These are phyloP conservation scores for Fusarium sp. DNA, from an alignment of 2,329 filamentous ascomycete genomes.

Conservation along the genomic window DNA sequence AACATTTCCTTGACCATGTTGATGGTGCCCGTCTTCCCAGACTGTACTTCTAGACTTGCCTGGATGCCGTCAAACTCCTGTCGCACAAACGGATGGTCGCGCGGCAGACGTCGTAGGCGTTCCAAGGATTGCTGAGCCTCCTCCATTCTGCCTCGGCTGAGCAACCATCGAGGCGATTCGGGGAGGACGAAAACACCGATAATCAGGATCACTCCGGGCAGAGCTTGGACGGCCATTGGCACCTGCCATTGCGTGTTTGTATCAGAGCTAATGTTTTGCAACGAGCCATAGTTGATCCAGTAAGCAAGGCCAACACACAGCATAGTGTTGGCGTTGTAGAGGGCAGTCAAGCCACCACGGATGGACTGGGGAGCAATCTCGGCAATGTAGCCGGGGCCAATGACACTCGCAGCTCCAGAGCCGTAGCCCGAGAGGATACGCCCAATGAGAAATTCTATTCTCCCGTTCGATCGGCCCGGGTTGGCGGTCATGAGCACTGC, in stretches of 20 bases:
- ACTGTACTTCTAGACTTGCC: background rate
- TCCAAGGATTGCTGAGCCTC: slow-evolving; percentile 1
- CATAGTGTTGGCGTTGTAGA: slow-evolving; percentile 26
- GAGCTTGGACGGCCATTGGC: slow-evolving; percentile 11
- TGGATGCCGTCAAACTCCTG: background rate
- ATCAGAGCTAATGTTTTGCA: slow-evolving; percentile 5
- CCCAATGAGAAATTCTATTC: slow-evolving; percentile 16
- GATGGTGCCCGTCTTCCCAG: background rate
- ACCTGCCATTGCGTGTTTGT: slow-evolving; percentile 13
- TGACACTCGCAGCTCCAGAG: slow-evolving; percentile 22
- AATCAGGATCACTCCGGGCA: slow-evolving; percentile 2
- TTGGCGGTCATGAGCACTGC: slow-evolving; percentile 20
- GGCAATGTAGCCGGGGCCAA: slow-evolving; percentile 18
- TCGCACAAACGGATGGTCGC: background rate
- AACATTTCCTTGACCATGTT: slow-evolving; percentile 15
- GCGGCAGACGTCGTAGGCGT: background rate
- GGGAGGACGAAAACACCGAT: slow-evolving; percentile 1
- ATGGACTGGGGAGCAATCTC: slow-evolving; percentile 23
- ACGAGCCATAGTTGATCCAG: slow-evolving; percentile 26
- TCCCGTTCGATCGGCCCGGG: slow-evolving; percentile 2
- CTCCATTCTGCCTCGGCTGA: slow-evolving; percentile 2
- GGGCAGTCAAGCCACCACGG: slow-evolving; percentile 13
- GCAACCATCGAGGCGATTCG: slow-evolving; percentile 9
- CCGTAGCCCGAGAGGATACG: slow-evolving; percentile 16
- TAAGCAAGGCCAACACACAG: slow-evolving; percentile 22